Base-by-base conservation (phyloP, 805 yeast species). In the Candida vaughaniae region DNA sequence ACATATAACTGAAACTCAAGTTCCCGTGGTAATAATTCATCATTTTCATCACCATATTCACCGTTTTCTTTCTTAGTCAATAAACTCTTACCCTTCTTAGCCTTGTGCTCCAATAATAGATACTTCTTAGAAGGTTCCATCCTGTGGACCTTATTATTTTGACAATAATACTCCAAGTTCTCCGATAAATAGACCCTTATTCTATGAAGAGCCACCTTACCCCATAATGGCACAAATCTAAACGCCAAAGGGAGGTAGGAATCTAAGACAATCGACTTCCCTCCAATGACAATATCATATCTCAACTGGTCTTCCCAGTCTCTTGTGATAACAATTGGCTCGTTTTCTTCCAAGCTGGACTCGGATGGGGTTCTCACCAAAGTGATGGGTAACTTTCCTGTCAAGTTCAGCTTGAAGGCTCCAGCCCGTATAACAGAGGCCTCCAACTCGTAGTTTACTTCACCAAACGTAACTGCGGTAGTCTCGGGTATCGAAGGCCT, bases 271-370 rank as follows among this genome's bases (percentile, higher is more conserved):
- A 93, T 79, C 18, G 89, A 82, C 57, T 91, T 93, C 18, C 96
- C 86, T 1, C 95, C 95, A 36, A 93, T 82, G 14, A 89, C 80
- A 29, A 93, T 88, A 53, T 93, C 97, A 55, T 93, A 93, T 48
- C 82, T 81, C 22, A 93, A 61, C 55, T 85, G 87, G 55, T 86
- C 89, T 58, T 91, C 98, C 99, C 99, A 93, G 47, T 86, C 91
- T 42, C 95, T 73, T 18, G 83, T 73, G 25, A 93, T 88, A 4
- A 88, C 85, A 36, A 93, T 91, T 0, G 99, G 98, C 55, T 93
- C 99, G 45, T 84, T 81, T 53, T 85, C 91, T 56, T 93, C 98
- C 16, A 83, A 73, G 27, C 88, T 85, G 25, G 76, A 77, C 39
- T 85, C 89, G 1, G 86, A 71, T 8, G 90, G 90, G 0, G 89